Evolutionary conservation across 2,329 filamentous ascomycete genomes (phyloP).

Genomic region (Cercospora berteroae): DNA sequence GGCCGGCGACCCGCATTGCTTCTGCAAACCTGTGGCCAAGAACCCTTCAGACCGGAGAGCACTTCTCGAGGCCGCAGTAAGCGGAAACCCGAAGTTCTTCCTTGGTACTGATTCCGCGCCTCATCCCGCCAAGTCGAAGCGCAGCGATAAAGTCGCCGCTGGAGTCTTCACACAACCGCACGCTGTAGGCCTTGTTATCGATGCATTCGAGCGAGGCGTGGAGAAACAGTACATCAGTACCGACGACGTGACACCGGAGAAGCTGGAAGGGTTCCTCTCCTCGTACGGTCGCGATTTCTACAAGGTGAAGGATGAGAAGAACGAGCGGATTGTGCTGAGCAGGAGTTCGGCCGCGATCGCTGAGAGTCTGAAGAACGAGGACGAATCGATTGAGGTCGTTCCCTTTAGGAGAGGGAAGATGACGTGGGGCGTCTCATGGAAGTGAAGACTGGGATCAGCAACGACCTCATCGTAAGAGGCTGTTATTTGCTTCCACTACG

Average conservation of each 20-base stretch:
- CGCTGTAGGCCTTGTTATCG: slow-evolving; percentile 63
- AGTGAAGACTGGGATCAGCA: slow-evolving; percentile 25
- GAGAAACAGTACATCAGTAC: slow-evolving; percentile 53
- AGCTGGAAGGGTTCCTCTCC: slow-evolving; percentile 58
- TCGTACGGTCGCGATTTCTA: slow-evolving; percentile 60
- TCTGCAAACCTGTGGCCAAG: slow-evolving; percentile 68
- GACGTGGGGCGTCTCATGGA: slow-evolving; percentile 56
- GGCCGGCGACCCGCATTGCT: slow-evolving; percentile 68
- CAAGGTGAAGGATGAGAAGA: slow-evolving; percentile 47
- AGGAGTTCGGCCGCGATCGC: slow-evolving; percentile 56
- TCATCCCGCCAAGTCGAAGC: slow-evolving; percentile 61
- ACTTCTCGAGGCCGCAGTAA: slow-evolving; percentile 63
- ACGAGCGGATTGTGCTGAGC: slow-evolving; percentile 56
- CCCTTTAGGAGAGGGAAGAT: slow-evolving; percentile 63
- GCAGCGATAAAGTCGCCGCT: slow-evolving; percentile 59
- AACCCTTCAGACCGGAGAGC: slow-evolving; percentile 70
- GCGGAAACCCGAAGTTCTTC: slow-evolving; percentile 66
- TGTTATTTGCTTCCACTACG: neutral
- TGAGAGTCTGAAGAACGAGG: slow-evolving; percentile 54
- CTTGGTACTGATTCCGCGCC: slow-evolving; percentile 74
- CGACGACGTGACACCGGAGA: slow-evolving; percentile 55
- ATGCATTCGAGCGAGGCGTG: slow-evolving; percentile 63
- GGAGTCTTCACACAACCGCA: slow-evolving; percentile 79
- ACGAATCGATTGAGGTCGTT: slow-evolving; percentile 58
- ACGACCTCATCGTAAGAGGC: neutral